Base-by-base conservation (phyloP, 2,329 filamentous ascomycete species). In the Bretziella fagacearum region DNA sequence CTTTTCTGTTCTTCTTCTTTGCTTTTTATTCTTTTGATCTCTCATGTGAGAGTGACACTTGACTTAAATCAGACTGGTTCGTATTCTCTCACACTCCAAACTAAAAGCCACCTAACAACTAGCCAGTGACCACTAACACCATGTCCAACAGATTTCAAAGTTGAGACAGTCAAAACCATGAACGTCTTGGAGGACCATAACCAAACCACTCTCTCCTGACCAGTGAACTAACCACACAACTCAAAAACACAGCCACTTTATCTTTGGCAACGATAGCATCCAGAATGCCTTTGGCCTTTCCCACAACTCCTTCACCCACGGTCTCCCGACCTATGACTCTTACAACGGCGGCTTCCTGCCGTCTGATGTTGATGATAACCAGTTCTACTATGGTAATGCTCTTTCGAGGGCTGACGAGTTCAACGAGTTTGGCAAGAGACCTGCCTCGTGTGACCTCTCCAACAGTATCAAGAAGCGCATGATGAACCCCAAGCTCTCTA, bases 371-470 rank as follows among this genome's bases (percentile, higher is more conserved):
- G 47, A 47, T 6, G 48, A 50, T 4, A n/a, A n/a, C 7, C 32
- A 42, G 15, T n/a, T 35, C 8, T 50, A 50, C 40, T 39, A 46
- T 17, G 6, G 10, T n/a, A 44, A 42, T 23, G 33, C 29, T 17
- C 26, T 44, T 25, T 15, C 27, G 23, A 39, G 40, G 47, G 27
- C 22, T 1, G 35, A 49, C 10, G 36, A 46, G 11, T 35, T 37
- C 30, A 47, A 51, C 25, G 36, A 41, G n/a, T 47, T 45, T 27
- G 35, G 44, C 23, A 46, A 48, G 29, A 47, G 51, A 46, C 41
- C 49, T 15, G 45, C 48, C 22, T 44, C 35, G 26, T 36, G 48
- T 17, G 51, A 52, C 37, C 25, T 51, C n/a, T 32, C 51, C 30
- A 26, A 35, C 11, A 27, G 27, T 33, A 46, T 42, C 17, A 41